Evolutionary conservation across 1,139 yeast species (phyloP).

Genomic region (Wickerhamiella pararugosa): DNA sequence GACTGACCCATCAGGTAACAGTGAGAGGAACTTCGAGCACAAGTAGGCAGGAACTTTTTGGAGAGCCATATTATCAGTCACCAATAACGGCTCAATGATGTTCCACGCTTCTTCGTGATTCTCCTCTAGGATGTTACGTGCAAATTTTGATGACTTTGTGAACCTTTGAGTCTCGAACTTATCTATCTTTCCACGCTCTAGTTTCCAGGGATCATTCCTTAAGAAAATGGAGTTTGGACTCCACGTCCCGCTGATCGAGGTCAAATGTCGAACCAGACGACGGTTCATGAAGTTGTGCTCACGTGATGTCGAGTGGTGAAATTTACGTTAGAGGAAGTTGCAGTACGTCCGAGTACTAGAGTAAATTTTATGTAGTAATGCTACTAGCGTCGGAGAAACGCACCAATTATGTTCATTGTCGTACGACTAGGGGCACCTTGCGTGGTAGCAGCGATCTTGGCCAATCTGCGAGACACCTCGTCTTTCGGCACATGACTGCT

Average conservation of each 20-base stretch:
- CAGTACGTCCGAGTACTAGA: neutral
- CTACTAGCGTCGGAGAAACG: slow-evolving; percentile 19
- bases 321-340: no score
- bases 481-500: slow-evolving; percentile 31
- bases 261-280: no score
- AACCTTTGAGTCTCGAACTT: no score
- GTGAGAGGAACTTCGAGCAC: slow-evolving; percentile 5
- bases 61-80: neutral
- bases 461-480: slow-evolving; percentile 41
- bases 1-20: slow-evolving; percentile 5
- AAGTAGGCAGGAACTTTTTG: neutral
- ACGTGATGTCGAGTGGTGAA: no score
- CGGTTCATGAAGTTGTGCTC: no score
- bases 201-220: no score
- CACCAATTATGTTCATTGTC: slow-evolving; percentile 48
- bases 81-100: slow-evolving; percentile 1
- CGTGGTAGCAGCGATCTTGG: slow-evolving; percentile 31
- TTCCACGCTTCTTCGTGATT: slow-evolving; percentile 6
- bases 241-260: no score
- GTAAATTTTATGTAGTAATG: neutral
- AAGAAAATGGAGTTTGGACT: no score
- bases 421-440: slow-evolving; percentile 63
- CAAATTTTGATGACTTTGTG: neutral
- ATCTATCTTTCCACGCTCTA: no score
- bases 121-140: neutral